These are phyloP conservation scores for Aspergillus carlsbadensis DNA, from an alignment of 495 filamentous ascomycete genomes.

Conservation along the genomic window DNA sequence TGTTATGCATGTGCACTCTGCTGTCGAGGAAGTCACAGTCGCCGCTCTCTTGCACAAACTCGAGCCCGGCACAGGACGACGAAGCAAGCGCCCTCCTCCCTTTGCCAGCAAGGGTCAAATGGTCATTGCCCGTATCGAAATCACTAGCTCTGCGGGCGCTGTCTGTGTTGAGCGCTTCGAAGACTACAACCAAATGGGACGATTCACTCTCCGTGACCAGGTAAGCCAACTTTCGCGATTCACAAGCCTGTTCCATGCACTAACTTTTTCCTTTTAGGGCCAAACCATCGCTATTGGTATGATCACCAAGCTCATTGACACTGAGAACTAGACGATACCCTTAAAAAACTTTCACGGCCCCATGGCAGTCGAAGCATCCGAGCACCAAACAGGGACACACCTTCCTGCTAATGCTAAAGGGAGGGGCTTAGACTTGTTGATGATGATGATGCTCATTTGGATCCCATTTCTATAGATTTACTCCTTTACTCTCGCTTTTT, in stretches of 20 bases:
- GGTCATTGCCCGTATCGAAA: slow-evolving; percentile 89
- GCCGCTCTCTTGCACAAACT: slow-evolving; percentile 84
- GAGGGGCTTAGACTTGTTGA: slow-evolving; percentile 26
- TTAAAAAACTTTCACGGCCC: no score
- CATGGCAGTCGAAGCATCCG: slow-evolving; percentile 13
- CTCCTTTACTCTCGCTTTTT: slow-evolving; percentile 19
- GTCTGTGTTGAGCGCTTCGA: slow-evolving; percentile 93
- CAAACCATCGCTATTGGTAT: slow-evolving; percentile 98
- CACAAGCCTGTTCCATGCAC: neutral
- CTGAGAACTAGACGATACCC: slow-evolving; percentile 37
- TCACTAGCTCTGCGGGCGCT: slow-evolving; percentile 76
- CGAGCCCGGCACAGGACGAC: slow-evolving; percentile 92
- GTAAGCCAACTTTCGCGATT: slow-evolving; percentile 43
- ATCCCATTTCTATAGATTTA: slow-evolving; percentile 24
- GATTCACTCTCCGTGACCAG: slow-evolving; percentile 94
- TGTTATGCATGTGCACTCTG: slow-evolving; percentile 85
- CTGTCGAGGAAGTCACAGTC: slow-evolving; percentile 94
- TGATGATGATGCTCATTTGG: slow-evolving; percentile 40
- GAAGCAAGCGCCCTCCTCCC: slow-evolving; percentile 87
- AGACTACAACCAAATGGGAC: slow-evolving; percentile 89
- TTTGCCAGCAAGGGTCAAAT: slow-evolving; percentile 90
- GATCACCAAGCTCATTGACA: slow-evolving; percentile 78
- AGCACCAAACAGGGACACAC: neutral
- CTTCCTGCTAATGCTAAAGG: slow-evolving; percentile 5
- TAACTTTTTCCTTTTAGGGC: slow-evolving; percentile 51